Conservation (phyloP, 441 rosid genomes). For the Rhodomyrtus psidioides region DNA sequence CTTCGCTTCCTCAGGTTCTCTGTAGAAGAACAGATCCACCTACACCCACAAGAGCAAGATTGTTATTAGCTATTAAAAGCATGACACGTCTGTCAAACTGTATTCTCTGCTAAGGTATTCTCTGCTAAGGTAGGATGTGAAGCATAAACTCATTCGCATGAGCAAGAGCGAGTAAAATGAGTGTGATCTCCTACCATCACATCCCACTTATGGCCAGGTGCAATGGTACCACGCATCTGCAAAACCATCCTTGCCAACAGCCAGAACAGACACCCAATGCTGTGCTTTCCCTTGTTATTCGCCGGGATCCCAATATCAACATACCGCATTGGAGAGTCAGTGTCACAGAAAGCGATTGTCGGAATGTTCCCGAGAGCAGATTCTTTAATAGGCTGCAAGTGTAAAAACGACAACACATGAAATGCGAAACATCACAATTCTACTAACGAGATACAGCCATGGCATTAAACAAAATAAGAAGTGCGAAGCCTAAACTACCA, state of each 20-base stretch:
- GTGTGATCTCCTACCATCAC: slow-evolving; percentile 50
- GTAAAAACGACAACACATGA: neutral
- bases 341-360: slow-evolving; percentile 86
- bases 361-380: slow-evolving; percentile 95
- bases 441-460: neutral
- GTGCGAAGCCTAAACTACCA: neutral
- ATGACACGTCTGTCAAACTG: neutral
- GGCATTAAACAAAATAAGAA: neutral
- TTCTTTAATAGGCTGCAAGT: slow-evolving; percentile 85
- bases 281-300: slow-evolving; percentile 94
- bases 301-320: slow-evolving; percentile 95
- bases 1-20: slow-evolving; percentile 88
- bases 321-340: slow-evolving; percentile 84
- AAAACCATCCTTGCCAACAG: slow-evolving; percentile 91
- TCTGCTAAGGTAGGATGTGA: neutral
- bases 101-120: too few species aligned
- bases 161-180: neutral
- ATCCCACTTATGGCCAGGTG: slow-evolving; percentile 82
- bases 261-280: slow-evolving; percentile 94
- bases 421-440: neutral
- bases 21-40: slow-evolving; percentile 92
- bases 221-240: slow-evolving; percentile 92
- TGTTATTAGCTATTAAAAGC: neutral
- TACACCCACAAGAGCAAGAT: slow-evolving; percentile 7
- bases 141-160: neutral